Conservation (phyloP, 495 filamentous ascomycete species). For the Aspergillus heteromorphus region DNA sequence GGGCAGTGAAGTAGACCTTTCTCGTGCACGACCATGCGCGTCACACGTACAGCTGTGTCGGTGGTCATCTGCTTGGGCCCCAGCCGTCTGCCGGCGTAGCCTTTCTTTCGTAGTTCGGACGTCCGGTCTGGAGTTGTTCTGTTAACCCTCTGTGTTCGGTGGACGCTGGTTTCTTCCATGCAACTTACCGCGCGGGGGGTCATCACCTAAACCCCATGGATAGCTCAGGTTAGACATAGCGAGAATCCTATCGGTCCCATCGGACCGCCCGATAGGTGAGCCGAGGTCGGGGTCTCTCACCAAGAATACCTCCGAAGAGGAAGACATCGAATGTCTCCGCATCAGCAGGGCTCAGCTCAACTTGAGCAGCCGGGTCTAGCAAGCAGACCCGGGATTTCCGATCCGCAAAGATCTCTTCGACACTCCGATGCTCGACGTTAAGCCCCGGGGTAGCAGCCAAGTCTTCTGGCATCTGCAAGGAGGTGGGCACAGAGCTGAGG, state of each 20-base stretch:
- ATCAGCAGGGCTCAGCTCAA: conserved; percentile 79
- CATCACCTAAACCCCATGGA: conserved; percentile 60
- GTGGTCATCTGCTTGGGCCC: conserved; percentile 98
- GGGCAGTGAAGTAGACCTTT: conserved; percentile 48
- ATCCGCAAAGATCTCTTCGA: conserved; percentile 70
- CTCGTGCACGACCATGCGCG: conserved; percentile 78
- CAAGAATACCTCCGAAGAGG: conserved; percentile 92
- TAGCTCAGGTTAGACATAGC: conserved; percentile 10
- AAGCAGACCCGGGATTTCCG: conserved; percentile 72
- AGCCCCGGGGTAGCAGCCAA: conserved; percentile 57
- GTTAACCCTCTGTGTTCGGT: not conserved
- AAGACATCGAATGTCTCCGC: conserved; percentile 81
- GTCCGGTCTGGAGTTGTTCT: conserved; percentile 65
- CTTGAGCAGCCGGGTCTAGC: conserved; percentile 75
- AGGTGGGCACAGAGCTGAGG: conserved; percentile 72
- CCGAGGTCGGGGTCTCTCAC: conserved; percentile 34
- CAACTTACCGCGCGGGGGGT: conserved; percentile 81
- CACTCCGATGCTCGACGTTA: conserved; percentile 60
- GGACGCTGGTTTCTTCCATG: not conserved
- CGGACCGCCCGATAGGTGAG: not conserved
- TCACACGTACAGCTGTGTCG: conserved; percentile 92
- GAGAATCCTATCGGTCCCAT: not conserved
- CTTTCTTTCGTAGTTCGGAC: conserved; percentile 85
- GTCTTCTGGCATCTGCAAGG: conserved; percentile 59
- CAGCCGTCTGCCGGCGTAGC: conserved; percentile 79